phyloP scores from a whole-genome alignment of 441 rosid genomes.

The Adansonia madagascariensis region DNA sequence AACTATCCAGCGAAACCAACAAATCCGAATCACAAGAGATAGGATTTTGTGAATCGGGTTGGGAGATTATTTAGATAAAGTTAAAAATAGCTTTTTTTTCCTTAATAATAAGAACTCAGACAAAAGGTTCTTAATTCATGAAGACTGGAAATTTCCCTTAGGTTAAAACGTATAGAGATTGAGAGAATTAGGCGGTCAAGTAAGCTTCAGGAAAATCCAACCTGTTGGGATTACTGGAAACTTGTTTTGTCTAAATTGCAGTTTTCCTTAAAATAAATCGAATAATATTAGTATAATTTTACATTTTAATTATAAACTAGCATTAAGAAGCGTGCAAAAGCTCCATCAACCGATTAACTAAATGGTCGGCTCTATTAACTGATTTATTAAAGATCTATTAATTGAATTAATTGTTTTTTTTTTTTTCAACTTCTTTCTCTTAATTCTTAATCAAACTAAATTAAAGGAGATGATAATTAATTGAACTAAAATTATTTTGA shows the following conservation, averaged over 20 bases:
- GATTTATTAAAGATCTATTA: no score
- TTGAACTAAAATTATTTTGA: no score
- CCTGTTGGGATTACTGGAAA: neutral
- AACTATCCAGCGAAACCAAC: slow-evolving; percentile 2
- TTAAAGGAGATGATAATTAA: no score
- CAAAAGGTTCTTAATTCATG: neutral
- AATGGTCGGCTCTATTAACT: no score
- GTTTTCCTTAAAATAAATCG: neutral
- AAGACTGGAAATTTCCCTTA: neutral
- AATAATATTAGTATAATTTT: neutral
- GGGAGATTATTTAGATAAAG: slow-evolving; percentile 37
- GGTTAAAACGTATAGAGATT: neutral
- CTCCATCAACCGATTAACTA: neutral
- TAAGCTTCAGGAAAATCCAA: neutral
- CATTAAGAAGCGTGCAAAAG: neutral
- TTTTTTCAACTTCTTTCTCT: no score
- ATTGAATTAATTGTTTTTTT: no score
- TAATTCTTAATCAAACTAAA: no score
- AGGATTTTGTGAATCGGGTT: slow-evolving; percentile 34
- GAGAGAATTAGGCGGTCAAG: slow-evolving; percentile 12
- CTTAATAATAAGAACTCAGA: neutral
- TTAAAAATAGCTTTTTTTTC: neutral
- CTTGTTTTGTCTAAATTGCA: neutral
- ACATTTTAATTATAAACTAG: neutral
- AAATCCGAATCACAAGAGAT: slow-evolving; percentile 18